phyloP scores from a whole-genome alignment of 768 basidiomycete genomes.

The Russula emetica region DNA sequence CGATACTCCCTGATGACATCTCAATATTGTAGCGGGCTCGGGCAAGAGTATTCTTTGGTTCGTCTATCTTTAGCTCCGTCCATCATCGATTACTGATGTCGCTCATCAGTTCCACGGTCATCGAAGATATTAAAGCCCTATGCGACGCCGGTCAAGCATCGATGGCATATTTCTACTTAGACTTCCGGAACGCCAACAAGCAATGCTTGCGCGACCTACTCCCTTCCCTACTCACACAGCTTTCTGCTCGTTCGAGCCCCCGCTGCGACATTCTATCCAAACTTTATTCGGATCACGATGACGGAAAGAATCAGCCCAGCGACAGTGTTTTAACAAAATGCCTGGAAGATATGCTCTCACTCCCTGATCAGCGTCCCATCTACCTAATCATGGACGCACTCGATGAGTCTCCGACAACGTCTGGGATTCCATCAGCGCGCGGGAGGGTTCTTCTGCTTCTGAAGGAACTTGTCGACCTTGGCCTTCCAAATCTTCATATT shows the following conservation, averaged over 20 bases:
- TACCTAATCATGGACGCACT: background rate
- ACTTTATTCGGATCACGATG: background rate
- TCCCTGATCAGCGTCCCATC: background rate
- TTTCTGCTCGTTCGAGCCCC: background rate
- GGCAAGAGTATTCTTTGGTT: slow-evolving; percentile 1
- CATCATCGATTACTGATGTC: background rate
- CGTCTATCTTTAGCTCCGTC: background rate
- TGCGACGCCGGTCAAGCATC: background rate
- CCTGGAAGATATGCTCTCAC: background rate
- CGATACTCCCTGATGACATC: background rate
- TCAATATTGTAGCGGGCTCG: background rate
- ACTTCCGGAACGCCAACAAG: background rate
- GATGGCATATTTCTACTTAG: background rate
- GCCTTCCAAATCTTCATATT: background rate
- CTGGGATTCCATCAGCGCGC: background rate
- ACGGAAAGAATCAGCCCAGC: background rate
- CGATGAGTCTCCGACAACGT: background rate
- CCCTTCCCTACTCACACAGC: background rate
- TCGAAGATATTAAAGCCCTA: background rate
- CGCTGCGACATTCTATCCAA: background rate
- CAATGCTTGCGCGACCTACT: background rate
- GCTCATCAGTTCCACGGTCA: background rate
- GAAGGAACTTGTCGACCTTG: background rate
- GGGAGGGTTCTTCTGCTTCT: background rate
- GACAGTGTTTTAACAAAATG: background rate